Conservation (phyloP, 2,329 filamentous ascomycete genomes). For the Thelonectria blattea region DNA sequence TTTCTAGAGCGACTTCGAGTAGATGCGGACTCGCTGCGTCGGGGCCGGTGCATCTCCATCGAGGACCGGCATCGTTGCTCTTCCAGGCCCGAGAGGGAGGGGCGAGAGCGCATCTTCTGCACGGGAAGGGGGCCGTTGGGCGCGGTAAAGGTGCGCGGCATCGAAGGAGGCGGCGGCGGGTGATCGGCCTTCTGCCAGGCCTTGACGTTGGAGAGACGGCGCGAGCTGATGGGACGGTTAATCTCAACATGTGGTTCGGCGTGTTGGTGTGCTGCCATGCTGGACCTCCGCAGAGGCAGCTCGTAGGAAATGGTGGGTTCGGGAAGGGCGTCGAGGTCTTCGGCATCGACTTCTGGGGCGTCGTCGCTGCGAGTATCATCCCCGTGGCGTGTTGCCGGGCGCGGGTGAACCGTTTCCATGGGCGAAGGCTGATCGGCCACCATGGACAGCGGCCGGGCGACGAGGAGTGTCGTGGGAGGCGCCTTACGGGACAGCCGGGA, state of each 20-base stretch:
- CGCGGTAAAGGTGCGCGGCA: slow-evolving; percentile 22
- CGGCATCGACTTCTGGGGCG: slow-evolving; percentile 21
- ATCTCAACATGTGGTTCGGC: slow-evolving; percentile 27
- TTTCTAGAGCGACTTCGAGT: slow-evolving; percentile 32
- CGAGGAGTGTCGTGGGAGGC: slow-evolving; percentile 53
- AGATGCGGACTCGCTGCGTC: slow-evolving; percentile 31
- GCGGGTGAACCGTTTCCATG: slow-evolving; percentile 37
- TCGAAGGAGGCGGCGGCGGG: slow-evolving; percentile 4
- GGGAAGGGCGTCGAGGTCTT: slow-evolving; percentile 19
- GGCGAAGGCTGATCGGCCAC: slow-evolving; percentile 60
- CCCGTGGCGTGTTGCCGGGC: slow-evolving; percentile 41
- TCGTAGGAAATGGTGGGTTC: slow-evolving; percentile 21
- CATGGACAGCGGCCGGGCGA: slow-evolving; percentile 59
- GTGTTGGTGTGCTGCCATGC: slow-evolving; percentile 23
- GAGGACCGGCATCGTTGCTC: slow-evolving; percentile 41
- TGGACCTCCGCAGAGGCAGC: slow-evolving; percentile 34
- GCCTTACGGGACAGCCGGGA: slow-evolving; percentile 31
- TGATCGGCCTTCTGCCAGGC: slow-evolving; percentile 40
- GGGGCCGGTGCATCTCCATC: slow-evolving; percentile 38
- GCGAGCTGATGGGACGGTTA: slow-evolving; percentile 33
- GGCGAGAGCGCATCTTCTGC: slow-evolving; percentile 32
- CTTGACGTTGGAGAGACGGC: slow-evolving; percentile 41
- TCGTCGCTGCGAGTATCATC: slow-evolving; percentile 29
- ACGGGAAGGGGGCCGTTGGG: slow-evolving; percentile 24
- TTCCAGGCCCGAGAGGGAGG: slow-evolving; percentile 25